Evolutionary conservation across 2,329 filamentous ascomycete species (phyloP).

Genomic region (Elsinoe perseae): DNA sequence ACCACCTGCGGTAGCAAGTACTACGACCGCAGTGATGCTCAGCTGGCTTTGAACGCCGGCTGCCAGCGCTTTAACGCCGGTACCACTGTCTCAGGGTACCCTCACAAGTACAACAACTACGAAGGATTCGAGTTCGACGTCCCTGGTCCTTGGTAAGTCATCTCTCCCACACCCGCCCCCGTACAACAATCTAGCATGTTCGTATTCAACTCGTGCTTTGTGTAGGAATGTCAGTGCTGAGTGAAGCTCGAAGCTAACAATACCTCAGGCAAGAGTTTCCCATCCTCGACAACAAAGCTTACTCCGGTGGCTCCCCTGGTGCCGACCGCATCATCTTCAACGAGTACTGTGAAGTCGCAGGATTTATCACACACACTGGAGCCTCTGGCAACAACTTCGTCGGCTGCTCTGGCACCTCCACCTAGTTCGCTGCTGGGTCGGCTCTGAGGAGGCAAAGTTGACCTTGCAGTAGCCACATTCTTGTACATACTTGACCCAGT

Average conservation of each 20-base stretch:
- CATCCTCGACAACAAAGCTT: slow-evolving; percentile 42
- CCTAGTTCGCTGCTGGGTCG: too few relatives aligned
- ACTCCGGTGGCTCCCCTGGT: slow-evolving; percentile 55
- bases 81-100: slow-evolving; percentile 36
- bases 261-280: slow-evolving; percentile 50
- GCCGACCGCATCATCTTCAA: slow-evolving; percentile 61
- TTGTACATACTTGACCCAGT: background rate
- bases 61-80: slow-evolving; percentile 26
- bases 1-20: slow-evolving; percentile 15
- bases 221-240: background rate
- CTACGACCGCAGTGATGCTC: slow-evolving; percentile 4
- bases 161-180: too few relatives aligned
- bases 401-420: slow-evolving; percentile 43
- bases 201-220: background rate
- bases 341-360: slow-evolving; percentile 48
- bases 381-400: slow-evolving; percentile 62
- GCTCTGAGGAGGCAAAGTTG: too few relatives aligned
- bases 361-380: slow-evolving; percentile 62
- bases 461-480: background rate
- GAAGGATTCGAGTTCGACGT: slow-evolving; percentile 56
- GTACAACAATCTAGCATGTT: too few relatives aligned
- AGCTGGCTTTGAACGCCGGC: background rate
- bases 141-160: slow-evolving; percentile 42
- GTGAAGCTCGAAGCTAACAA: background rate
- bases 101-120: slow-evolving; percentile 54